Conservation (phyloP, 345 rosid species). For the Raphanus sativus region DNA sequence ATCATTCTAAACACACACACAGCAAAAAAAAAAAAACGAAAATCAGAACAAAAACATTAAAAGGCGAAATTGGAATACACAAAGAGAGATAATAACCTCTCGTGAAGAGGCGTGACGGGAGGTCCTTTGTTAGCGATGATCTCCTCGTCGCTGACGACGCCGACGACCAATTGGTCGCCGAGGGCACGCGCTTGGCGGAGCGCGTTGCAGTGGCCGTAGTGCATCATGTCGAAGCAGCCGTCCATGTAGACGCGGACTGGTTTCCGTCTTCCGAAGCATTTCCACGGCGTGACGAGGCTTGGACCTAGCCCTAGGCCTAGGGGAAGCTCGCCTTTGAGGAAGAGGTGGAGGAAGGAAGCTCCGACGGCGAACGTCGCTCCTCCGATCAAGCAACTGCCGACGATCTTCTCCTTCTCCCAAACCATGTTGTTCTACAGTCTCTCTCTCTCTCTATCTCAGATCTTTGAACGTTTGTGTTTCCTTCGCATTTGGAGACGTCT, state of each 20-base stretch:
- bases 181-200: constrained; percentile 85
- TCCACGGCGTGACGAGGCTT: constrained; percentile 20
- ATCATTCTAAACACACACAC: constrained; percentile 35
- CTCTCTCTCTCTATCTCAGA: constrained; percentile 1
- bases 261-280: constrained; percentile 46
- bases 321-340: constrained; percentile 39
- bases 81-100: constrained; percentile 49
- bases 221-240: constrained; percentile 98
- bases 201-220: constrained; percentile 94
- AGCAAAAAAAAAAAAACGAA: background rate
- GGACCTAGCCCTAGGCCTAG: constrained; percentile 37
- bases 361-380: constrained; percentile 57
- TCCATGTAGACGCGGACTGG: constrained; percentile 91
- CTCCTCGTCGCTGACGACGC: constrained; percentile 92
- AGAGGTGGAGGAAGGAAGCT: constrained; percentile 41
- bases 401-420: constrained; percentile 42
- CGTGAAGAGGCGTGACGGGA: constrained; percentile 84
- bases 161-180: constrained; percentile 92
- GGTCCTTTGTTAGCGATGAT: constrained; percentile 92
- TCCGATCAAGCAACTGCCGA: constrained; percentile 47
- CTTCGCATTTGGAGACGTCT: constrained; percentile 30
- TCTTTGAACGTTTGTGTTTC: background rate
- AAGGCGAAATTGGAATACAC: background rate
- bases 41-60: background rate
- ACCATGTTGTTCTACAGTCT: constrained; percentile 27